These are phyloP conservation scores for Talaromyces rugulosus DNA, from an alignment of 2,329 filamentous ascomycete species.

Conservation along the genomic window DNA sequence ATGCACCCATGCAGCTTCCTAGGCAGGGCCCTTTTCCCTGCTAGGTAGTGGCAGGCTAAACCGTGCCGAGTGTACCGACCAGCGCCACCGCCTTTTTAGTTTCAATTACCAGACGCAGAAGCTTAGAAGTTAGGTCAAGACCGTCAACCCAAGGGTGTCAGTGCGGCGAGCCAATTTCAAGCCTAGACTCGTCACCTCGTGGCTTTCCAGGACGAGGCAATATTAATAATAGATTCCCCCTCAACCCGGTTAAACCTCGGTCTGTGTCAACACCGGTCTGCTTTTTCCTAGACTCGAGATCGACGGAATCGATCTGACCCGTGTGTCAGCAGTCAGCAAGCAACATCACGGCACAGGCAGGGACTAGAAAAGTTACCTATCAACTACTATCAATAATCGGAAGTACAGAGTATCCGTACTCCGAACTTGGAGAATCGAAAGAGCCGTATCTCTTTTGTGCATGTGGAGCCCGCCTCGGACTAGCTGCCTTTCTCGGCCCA, in stretches of 20 bases:
- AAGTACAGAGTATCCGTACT: not conserved
- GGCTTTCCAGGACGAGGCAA: not conserved
- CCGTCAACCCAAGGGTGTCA: not conserved
- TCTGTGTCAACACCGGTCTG: not conserved
- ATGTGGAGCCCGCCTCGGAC: not conserved
- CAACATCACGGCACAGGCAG: not conserved
- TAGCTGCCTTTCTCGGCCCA: not conserved
- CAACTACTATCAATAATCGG: not conserved
- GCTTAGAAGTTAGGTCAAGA: not conserved
- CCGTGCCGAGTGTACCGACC: not conserved
- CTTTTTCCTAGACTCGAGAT: not conserved
- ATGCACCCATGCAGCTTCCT: not conserved
- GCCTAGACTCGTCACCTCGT: not conserved
- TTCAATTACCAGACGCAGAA: not conserved
- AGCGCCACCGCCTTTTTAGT: not conserved
- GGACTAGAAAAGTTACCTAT: not conserved
- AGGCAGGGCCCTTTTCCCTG: not conserved
- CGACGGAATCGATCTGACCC: not conserved
- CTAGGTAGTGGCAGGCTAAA: not conserved
- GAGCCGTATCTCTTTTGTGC: not conserved
- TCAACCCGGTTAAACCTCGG: not conserved
- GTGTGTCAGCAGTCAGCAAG: not conserved
- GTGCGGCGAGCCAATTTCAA: not conserved
- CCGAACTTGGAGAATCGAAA: not conserved
- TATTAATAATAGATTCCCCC: not conserved